phyloP scores from a whole-genome alignment of 495 filamentous ascomycete genomes.

The Friedmanniomyces simplex region DNA sequence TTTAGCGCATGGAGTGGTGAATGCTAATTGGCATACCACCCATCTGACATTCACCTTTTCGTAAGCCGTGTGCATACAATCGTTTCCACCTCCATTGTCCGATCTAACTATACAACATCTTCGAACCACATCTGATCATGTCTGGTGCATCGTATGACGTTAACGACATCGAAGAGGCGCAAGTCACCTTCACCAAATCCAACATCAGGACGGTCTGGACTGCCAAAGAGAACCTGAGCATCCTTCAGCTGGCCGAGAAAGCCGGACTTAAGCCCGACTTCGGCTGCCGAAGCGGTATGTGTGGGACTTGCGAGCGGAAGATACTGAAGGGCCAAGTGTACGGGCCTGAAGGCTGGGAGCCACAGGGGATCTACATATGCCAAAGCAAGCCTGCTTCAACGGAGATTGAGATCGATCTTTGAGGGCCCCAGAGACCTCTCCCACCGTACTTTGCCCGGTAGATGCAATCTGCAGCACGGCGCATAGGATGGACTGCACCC shows the following conservation, averaged over 20 bases:
- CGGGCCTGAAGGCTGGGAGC: slow-evolving; percentile 6
- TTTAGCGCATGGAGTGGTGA: too few species aligned
- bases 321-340: slow-evolving; percentile 11
- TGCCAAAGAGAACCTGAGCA: slow-evolving; percentile 10
- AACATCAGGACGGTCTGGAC: slow-evolving; percentile 9
- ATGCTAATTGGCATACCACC: too few species aligned
- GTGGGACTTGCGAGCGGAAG: slow-evolving; percentile 11
- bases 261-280: slow-evolving; percentile 5
- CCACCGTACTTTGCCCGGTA: not conserved
- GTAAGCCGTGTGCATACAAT: too few species aligned
- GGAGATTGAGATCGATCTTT: slow-evolving; percentile 14
- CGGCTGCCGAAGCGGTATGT: slow-evolving; percentile 14
- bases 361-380: slow-evolving; percentile 10
- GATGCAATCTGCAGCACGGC: too few species aligned
- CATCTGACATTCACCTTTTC: too few species aligned
- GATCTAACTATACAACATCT: not conserved
- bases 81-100: too few species aligned
- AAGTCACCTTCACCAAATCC: slow-evolving; percentile 14
- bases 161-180: slow-evolving; percentile 12
- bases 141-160: not conserved
- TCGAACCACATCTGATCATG: not conserved
- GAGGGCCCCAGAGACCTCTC: not conserved
- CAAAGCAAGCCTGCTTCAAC: slow-evolving; percentile 6
- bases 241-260: slow-evolving; percentile 15
- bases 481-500: too few species aligned